These are phyloP conservation scores for Cadophora luteo-olivacea DNA, from an alignment of 2,329 filamentous ascomycete genomes.

Conservation along the genomic window DNA sequence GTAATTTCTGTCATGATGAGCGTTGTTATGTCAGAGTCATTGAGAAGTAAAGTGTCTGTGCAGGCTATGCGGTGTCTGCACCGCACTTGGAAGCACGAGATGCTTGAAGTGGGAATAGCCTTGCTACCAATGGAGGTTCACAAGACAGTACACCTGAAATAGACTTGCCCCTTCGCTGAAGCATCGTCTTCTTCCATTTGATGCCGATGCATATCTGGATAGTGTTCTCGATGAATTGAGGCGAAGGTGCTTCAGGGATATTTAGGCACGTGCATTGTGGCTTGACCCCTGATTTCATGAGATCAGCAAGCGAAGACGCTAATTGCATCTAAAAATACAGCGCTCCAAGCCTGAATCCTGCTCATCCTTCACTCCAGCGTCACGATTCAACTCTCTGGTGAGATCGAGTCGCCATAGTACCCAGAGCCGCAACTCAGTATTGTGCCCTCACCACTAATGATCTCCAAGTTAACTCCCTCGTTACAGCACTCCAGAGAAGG, in stretches of 20 bases:
- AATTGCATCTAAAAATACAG: neutral
- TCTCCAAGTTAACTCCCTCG: neutral
- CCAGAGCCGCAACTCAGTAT: neutral
- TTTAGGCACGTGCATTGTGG: neutral
- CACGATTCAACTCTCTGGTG: neutral
- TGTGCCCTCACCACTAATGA: neutral
- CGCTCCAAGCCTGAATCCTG: neutral
- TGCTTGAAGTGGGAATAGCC: too few relatives aligned
- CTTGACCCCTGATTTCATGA: neutral
- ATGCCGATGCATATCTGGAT: neutral
- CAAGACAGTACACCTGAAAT: too few relatives aligned
- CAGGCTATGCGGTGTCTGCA: too few relatives aligned
- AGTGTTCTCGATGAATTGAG: neutral
- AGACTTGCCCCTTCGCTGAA: neutral
- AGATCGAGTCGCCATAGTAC: neutral
- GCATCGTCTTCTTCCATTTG: neutral
- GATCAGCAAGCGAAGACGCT: neutral
- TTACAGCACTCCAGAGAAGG: neutral
- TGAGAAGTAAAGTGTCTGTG: too few relatives aligned
- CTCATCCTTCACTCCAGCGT: neutral
- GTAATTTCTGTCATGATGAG: too few relatives aligned
- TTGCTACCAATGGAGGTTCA: too few relatives aligned
- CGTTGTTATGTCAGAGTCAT: too few relatives aligned
- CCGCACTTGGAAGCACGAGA: too few relatives aligned
- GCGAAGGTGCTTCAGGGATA: neutral